Base-by-base conservation (phyloP, 2,329 filamentous ascomycete species). In the Phialophora tarda region DNA sequence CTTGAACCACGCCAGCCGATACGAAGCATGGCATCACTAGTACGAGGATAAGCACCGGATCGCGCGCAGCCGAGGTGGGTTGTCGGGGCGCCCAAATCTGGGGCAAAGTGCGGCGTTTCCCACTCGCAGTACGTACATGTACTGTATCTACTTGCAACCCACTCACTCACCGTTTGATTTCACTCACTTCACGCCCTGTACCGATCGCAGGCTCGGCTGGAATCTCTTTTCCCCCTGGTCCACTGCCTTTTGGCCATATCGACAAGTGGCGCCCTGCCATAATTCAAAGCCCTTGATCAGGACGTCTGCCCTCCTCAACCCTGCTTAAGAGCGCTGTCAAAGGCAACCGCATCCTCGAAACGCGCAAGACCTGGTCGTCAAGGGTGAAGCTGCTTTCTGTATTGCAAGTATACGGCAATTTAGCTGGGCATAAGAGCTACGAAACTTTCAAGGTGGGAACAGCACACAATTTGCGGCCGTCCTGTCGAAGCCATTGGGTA, bases 11-110 rank as follows among this genome's bases (percentile, higher is more conserved):
- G 12, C 26, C 28, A 55, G 53, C 53, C 38, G 12, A 55, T 30
- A 21, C n/a, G 24, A 24, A 21, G 8, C 2, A 30, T 55, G 53
- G 48, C 48, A 51, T 51, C 48, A 51, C 24, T 51, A n/a, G 24
- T 55, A n/a, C n/a, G n/a, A n/a, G n/a, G n/a, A n/a, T n/a, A 41
- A 32, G 50, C 30, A 26, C 50, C 50, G 59, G 59, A 62, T 41
- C 30, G 28, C 44, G 34, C 34, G 48, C 17, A 54, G 59, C 59
- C 59, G 59, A 62, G 50, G 32, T 59, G 56, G 56, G n/a, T 44
- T 47, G 56, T 41, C 28, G 10, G 21, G 34, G 10, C 30, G 10
- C 38, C 34, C n/a, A 41, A 26, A 26, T 59, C 56, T 14, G 56
- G 32, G 41, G 56, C 17, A 59, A 59, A 47, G 56, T 32, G 30